Percentiles rank a stretch among this genome's conserved stretches.
phyloP scores from a whole-genome alignment of 2,329 filamentous ascomycete species.

The Arthroderma uncinatum region DNA sequence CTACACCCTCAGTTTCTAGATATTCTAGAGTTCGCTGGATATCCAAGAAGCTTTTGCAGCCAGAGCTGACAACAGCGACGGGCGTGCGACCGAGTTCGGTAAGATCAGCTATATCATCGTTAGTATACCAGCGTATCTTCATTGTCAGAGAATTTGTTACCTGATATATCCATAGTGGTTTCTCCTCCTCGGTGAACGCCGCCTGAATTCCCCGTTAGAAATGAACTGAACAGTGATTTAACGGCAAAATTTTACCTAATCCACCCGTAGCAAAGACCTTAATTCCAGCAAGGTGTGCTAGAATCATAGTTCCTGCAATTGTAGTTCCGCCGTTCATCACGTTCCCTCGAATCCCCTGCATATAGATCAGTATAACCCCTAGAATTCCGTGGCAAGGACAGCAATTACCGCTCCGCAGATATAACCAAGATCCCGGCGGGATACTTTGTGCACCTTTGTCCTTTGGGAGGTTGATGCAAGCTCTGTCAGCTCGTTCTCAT shows the following conservation, averaged over 20 bases:
- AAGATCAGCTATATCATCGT: conserved; percentile 55
- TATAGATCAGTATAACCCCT: conserved; percentile 7
- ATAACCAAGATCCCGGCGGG: conserved; percentile 74
- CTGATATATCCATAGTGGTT: conserved; percentile 76
- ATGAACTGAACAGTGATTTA: not conserved
- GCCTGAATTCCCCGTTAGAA: conserved; percentile 30
- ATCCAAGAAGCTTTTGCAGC: conserved; percentile 93
- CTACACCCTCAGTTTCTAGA: conserved; percentile 58
- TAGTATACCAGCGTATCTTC: not conserved
- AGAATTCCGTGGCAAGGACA: not conserved
- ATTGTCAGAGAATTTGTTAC: conserved; percentile 9
- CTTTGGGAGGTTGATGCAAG: conserved; percentile 56
- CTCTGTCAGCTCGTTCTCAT: conserved; percentile 57
- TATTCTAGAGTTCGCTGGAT: conserved; percentile 80
- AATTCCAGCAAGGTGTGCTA: conserved; percentile 78
- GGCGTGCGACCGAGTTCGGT: conserved; percentile 85
- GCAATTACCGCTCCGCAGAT: conserved; percentile 59
- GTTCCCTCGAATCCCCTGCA: conserved; percentile 52
- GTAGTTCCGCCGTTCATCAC: conserved; percentile 82
- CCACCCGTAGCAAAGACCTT: conserved; percentile 90
- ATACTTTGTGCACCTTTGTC: conserved; percentile 65
- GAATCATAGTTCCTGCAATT: conserved; percentile 81
- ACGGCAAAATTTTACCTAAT: conserved; percentile 41
- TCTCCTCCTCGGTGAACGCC: conserved; percentile 88
- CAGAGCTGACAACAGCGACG: conserved; percentile 77